Base-by-base conservation (phyloP, 352 stramenopile species). In the Bremia lactucae region DNA sequence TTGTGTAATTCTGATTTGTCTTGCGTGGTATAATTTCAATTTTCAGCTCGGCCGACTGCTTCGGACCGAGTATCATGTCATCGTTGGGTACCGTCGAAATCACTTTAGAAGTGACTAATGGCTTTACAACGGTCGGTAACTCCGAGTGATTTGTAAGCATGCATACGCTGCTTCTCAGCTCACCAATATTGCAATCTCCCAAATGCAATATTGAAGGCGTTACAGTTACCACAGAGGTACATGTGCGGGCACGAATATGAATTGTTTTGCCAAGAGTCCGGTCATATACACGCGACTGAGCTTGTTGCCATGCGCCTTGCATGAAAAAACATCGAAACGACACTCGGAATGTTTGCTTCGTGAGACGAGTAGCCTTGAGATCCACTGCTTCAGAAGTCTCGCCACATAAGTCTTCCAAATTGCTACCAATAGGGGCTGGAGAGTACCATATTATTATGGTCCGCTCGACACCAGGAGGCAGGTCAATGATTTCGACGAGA, bases 381-480 rank as follows among this genome's bases (percentile, higher is more conserved):
- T 94, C 82, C 20, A 87, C 49, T 14, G 59, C 55, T 34, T 91
- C 82, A 26, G 69, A 42, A 20, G 55, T 68, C 21, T 73, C 61
- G 14, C 55, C 51, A 51, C 55, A 59, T 10, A 64, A 44, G 11
- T 46, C 40, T 54, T 81, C 71, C 15, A 68, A 51, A 37, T 56
- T 67, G 24, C 50, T 61, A 25, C 54, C 72, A 13, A 65, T 59
- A 19, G 53, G 6, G 6, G 28, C 40, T 0, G 79, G 80, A 28
- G 67, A 73, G 46, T 94, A 94, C 82, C 79, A 94, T 40, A 94
- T 73, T 18, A 91, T 61, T 45, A 94, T 89, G n/a, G 77, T 94
- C 13, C 82, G 72, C 49, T 94, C 82, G 7, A 88, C 69, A 19
- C 82, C 82, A 44, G 82, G 82, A 14, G 79, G 64, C n/a, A 94